A percentile compares a stretch with the other conserved stretches of the same genome.
Evolutionary conservation across 2,329 filamentous ascomycete genomes (phyloP).

Genomic region (Sporothrix variecibatus): DNA sequence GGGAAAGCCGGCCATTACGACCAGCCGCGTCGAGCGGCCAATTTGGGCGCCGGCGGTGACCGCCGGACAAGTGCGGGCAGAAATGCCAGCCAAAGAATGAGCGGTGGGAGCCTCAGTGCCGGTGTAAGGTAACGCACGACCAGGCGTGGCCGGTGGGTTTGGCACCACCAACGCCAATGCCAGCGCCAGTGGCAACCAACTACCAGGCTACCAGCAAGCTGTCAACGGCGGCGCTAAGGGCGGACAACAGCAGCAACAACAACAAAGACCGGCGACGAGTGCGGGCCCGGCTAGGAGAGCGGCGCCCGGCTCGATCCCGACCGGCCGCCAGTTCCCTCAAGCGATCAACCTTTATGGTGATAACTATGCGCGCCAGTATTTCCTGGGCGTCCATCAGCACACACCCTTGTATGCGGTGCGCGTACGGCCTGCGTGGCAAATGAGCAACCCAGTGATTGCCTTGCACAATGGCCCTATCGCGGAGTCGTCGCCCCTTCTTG

Average conservation of each 20-base stretch:
- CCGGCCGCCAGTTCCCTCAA: slow-evolving; percentile 38
- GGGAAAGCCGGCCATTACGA: not conserved
- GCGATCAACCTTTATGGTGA: slow-evolving; percentile 39
- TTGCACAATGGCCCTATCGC: slow-evolving; percentile 41
- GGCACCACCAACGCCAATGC: not conserved
- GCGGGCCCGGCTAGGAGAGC: not conserved
- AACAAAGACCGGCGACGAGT: not conserved
- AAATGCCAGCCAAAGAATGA: not conserved
- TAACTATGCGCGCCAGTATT: slow-evolving; percentile 30
- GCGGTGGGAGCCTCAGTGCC: not conserved
- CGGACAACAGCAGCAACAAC: not conserved
- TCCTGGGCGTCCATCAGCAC: slow-evolving; percentile 38
- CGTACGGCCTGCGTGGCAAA: slow-evolving; percentile 34
- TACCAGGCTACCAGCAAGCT: not conserved
- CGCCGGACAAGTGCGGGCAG: not conserved
- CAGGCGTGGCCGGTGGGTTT: not conserved
- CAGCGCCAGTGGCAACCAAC: not conserved
- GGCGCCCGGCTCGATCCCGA: slow-evolving; percentile 28
- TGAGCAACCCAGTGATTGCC: slow-evolving; percentile 36
- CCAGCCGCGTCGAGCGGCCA: slow-evolving; percentile 10
- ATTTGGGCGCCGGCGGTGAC: not conserved
- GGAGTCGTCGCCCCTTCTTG: slow-evolving; percentile 36
- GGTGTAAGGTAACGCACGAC: not conserved
- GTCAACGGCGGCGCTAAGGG: not conserved
- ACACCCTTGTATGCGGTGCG: slow-evolving; percentile 40